phyloP scores from a whole-genome alignment of 2,329 filamentous ascomycete species.

The Sporothrix sp. region DNA sequence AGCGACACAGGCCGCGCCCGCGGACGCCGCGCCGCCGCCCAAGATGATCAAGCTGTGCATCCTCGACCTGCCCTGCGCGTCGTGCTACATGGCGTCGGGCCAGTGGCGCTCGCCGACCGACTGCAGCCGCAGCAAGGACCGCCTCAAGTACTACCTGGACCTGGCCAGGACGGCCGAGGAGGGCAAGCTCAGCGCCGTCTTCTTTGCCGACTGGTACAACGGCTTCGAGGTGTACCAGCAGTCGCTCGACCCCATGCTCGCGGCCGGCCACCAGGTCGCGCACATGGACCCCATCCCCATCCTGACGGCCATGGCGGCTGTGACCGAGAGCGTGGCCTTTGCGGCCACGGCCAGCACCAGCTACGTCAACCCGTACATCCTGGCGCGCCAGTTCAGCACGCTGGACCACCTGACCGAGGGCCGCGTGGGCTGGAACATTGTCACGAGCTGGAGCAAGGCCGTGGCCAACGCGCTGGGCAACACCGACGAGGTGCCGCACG shows the following conservation, averaged over 20 bases:
- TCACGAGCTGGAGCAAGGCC: constrained; percentile 17
- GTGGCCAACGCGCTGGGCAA: constrained; percentile 15
- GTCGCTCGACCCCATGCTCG: constrained; percentile 3
- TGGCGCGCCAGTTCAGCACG: constrained; percentile 13
- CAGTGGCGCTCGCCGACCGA: constrained; percentile 12
- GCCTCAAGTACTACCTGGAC: constrained; percentile 4
- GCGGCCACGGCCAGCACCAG: constrained; percentile 7
- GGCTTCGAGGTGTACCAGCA: constrained; percentile 15
- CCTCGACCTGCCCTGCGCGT: constrained; percentile 1
- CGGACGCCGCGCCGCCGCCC: background rate
- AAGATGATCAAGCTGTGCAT: constrained; percentile 5
- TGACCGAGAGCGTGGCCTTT: constrained; percentile 12
- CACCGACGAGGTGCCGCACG: constrained; percentile 15
- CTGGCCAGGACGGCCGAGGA: constrained; percentile 1
- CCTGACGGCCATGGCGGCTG: constrained; percentile 14
- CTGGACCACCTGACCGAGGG: constrained; percentile 15
- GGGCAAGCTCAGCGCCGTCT: constrained; percentile 9
- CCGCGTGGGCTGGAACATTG: constrained; percentile 19
- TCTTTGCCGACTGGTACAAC: constrained; percentile 12
- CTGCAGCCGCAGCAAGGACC: background rate
- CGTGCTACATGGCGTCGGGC: constrained; percentile 7
- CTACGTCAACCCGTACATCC: constrained; percentile 8
- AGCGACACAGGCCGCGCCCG: background rate
- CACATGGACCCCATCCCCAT: constrained; percentile 10
- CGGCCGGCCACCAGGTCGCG: constrained; percentile 3